Evolutionary conservation across 2,329 filamentous ascomycete genomes (phyloP).

Genomic region (Cladophialophora bantiana): DNA sequence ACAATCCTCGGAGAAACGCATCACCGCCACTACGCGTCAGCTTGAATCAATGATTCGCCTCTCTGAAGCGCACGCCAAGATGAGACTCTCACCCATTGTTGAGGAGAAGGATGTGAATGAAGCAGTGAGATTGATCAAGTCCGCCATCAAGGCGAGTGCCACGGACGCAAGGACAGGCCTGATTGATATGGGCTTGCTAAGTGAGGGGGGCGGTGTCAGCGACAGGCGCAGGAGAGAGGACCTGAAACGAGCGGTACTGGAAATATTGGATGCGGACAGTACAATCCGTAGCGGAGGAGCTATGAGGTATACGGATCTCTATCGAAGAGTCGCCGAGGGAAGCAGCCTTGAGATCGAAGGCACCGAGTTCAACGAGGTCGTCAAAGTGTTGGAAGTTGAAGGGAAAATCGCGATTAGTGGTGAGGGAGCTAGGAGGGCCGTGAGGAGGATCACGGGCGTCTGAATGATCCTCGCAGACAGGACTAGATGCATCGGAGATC

Average conservation of each 20-base stretch:
- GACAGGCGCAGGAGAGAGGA: constrained; percentile 84
- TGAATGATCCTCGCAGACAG: constrained; percentile 1
- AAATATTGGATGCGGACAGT: constrained; percentile 73
- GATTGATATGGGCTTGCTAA: constrained; percentile 95
- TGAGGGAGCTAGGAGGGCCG: constrained; percentile 81
- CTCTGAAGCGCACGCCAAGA: constrained; percentile 94
- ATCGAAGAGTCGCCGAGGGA: constrained; percentile 73
- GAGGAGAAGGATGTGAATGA: constrained; percentile 84
- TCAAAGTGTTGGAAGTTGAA: constrained; percentile 82
- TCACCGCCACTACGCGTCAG: constrained; percentile 96
- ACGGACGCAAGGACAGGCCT: constrained; percentile 88
- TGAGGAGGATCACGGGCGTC: constrained; percentile 73
- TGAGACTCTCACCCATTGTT: constrained; percentile 81
- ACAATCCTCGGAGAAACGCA: constrained; percentile 88
- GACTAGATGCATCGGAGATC: background rate
- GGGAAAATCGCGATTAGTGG: constrained; percentile 80
- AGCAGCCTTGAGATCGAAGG: constrained; percentile 74
- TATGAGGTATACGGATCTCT: constrained; percentile 80
- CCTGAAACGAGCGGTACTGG: constrained; percentile 78
- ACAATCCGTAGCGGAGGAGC: constrained; percentile 58
- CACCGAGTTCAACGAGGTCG: constrained; percentile 80
- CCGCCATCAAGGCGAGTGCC: constrained; percentile 94
- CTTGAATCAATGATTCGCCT: constrained; percentile 98
- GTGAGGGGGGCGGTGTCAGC: constrained; percentile 89
- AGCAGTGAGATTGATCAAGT: constrained; percentile 90